Conservation (phyloP, 352 stramenopile genomes). For the Globisporangium iwayamae region DNA sequence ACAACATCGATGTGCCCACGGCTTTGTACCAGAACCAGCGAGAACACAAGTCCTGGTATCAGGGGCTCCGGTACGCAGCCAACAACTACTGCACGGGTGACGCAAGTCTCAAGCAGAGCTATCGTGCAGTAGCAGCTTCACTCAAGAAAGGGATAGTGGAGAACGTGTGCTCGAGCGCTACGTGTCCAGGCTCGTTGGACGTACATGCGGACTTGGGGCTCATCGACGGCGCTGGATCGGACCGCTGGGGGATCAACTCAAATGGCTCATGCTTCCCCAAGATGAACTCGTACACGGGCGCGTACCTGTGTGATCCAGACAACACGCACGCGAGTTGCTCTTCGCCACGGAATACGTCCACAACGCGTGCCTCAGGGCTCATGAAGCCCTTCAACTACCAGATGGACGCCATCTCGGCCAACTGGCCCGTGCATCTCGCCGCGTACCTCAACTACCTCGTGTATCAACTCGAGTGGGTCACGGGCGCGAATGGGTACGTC, state of each 20-base stretch:
- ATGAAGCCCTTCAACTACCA: slow-evolving; percentile 74
- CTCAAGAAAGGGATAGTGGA: slow-evolving; percentile 33
- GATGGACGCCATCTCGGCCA: slow-evolving; percentile 75
- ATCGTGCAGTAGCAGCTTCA: slow-evolving; percentile 22
- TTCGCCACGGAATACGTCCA: slow-evolving; percentile 31
- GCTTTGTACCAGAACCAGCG: slow-evolving; percentile 33
- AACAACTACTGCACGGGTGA: slow-evolving; percentile 36
- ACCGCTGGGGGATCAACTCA: slow-evolving; percentile 58
- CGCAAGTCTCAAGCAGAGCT: slow-evolving; percentile 24
- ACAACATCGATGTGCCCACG: slow-evolving; percentile 40
- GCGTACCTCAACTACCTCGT: slow-evolving; percentile 55
- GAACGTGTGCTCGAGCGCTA: slow-evolving; percentile 40
- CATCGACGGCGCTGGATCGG: slow-evolving; percentile 24
- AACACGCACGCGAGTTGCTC: slow-evolving; percentile 37
- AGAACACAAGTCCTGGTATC: slow-evolving; percentile 49
- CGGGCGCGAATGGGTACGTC: slow-evolving; percentile 54
- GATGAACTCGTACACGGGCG: slow-evolving; percentile 52
- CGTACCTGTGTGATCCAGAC: slow-evolving; percentile 47
- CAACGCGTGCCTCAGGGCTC: slow-evolving; percentile 31
- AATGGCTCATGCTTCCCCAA: slow-evolving; percentile 61
- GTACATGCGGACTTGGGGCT: slow-evolving; percentile 35
- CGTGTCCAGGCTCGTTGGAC: slow-evolving; percentile 43
- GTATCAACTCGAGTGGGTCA: slow-evolving; percentile 78
- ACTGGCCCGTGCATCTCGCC: slow-evolving; percentile 60
- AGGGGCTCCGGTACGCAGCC: slow-evolving; percentile 47